Conservation (phyloP, 768 basidiomycete species). For the Hygrocybe coccinea region DNA sequence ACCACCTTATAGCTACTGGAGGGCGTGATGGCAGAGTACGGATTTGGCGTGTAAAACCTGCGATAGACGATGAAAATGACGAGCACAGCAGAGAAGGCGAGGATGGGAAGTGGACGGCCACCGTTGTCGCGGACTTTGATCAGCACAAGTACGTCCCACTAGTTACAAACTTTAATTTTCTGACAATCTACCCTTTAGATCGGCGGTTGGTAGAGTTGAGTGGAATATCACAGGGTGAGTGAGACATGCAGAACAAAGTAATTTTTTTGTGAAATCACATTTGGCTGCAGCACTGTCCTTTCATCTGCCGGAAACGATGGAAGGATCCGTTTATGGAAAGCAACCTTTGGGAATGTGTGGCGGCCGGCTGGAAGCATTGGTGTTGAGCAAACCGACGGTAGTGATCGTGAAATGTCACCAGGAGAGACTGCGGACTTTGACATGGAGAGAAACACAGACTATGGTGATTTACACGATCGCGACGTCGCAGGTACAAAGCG, state of each 20-base stretch:
- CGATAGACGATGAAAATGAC: slow-evolving; percentile 39
- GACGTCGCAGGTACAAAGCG: background rate
- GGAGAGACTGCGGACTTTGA: slow-evolving; percentile 2
- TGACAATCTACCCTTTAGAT: slow-evolving; percentile 35
- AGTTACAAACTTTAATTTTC: background rate
- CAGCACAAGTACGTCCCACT: slow-evolving; percentile 62
- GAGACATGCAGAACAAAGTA: background rate
- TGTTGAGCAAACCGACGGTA: slow-evolving; percentile 62
- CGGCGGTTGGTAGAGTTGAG: slow-evolving; percentile 78
- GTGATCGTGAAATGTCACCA: slow-evolving; percentile 7
- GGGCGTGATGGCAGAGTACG: slow-evolving; percentile 81
- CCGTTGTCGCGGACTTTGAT: slow-evolving; percentile 79
- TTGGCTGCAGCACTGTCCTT: slow-evolving; percentile 59
- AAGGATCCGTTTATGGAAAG: slow-evolving; percentile 80
- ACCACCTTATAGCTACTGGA: slow-evolving; percentile 91
- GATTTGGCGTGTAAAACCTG: slow-evolving; percentile 81
- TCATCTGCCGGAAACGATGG: slow-evolving; percentile 83
- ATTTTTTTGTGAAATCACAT: slow-evolving; percentile 8
- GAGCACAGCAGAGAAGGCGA: slow-evolving; percentile 37
- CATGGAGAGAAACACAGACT: background rate
- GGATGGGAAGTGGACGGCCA: slow-evolving; percentile 66
- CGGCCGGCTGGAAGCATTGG: slow-evolving; percentile 75
- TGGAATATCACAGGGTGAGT: slow-evolving; percentile 87
- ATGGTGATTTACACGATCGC: background rate
- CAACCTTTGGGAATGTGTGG: slow-evolving; percentile 80